Percentiles rank a stretch among this genome's conserved stretches.
phyloP scores from a whole-genome alignment of 2,329 filamentous ascomycete species.

The Penicillium freii region DNA sequence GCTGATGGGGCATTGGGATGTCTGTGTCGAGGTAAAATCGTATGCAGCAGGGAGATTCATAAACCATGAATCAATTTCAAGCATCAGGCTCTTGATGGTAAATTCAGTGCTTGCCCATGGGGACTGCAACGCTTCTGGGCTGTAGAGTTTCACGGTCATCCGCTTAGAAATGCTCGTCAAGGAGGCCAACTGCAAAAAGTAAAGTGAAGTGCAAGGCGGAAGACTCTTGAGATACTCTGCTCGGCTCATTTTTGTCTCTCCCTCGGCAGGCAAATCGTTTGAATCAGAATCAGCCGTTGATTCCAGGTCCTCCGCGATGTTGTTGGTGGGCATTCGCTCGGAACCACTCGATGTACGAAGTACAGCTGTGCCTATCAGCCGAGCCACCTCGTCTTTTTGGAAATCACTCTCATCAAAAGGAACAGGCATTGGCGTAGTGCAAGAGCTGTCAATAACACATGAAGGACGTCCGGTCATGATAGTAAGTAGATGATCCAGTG shows the following conservation, averaged over 20 bases:
- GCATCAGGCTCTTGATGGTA: constrained; percentile 38
- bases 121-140: constrained; percentile 34
- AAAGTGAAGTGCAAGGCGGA: constrained; percentile 40
- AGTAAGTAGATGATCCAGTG: constrained; percentile 43
- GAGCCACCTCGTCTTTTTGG: constrained; percentile 30
- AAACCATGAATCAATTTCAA: constrained; percentile 43
- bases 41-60: constrained; percentile 40
- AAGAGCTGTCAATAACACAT: constrained; percentile 42
- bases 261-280: constrained; percentile 16
- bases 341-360: constrained; percentile 21
- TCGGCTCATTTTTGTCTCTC: constrained; percentile 23
- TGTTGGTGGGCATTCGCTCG: constrained; percentile 24
- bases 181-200: constrained; percentile 42
- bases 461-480: constrained; percentile 47
- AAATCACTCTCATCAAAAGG: constrained; percentile 44
- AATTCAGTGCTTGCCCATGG: constrained; percentile 42
- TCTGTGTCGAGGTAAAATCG: constrained; percentile 41
- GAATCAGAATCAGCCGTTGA: constrained; percentile 21
- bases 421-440: constrained; percentile 43
- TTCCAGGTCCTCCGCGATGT: constrained; percentile 23
- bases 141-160: constrained; percentile 42
- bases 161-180: constrained; percentile 39
- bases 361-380: constrained; percentile 27
- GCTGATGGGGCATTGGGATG: constrained; percentile 34
- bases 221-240: constrained; percentile 38